Evolutionary conservation across 257 asterid genomes (phyloP).

Genomic region (Solanum corneliomulleri): DNA sequence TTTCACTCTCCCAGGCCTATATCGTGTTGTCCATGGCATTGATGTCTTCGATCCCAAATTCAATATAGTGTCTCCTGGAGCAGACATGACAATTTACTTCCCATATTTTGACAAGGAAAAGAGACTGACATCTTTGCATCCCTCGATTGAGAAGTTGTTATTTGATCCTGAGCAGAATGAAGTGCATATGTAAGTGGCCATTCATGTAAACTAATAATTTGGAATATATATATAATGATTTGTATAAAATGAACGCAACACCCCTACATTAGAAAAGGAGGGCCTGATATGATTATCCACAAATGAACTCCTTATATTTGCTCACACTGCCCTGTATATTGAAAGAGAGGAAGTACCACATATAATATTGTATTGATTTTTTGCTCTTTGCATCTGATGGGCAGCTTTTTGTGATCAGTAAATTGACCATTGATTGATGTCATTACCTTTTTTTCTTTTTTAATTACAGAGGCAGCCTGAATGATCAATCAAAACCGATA

Average conservation of each 20-base stretch:
- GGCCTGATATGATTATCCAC: neutral
- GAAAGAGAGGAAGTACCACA: neutral
- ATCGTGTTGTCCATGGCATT: slow-evolving; percentile 93
- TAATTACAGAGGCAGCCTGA: slow-evolving; percentile 52
- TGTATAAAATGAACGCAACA: neutral
- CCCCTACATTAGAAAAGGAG: neutral
- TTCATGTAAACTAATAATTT: neutral
- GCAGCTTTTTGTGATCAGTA: neutral
- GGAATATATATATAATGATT: neutral
- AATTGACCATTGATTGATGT: neutral
- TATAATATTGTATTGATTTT: neutral
- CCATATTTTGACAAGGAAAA: slow-evolving; percentile 54
- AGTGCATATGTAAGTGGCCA: slow-evolving; percentile 59
- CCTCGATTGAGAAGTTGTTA: slow-evolving; percentile 53
- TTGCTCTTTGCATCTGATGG: neutral
- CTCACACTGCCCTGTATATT: neutral
- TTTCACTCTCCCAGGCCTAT: slow-evolving; percentile 84
- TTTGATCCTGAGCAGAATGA: slow-evolving; percentile 77
- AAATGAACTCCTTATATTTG: neutral
- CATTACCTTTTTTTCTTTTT: neutral
- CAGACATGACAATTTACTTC: slow-evolving; percentile 78
- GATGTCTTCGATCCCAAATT: slow-evolving; percentile 97
- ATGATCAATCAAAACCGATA: slow-evolving; percentile 70
- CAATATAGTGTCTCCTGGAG: slow-evolving; percentile 98
- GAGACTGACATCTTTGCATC: slow-evolving; percentile 73